Evolutionary conservation across 768 basidiomycete genomes (phyloP), one percentile per base, ranked within the genome.

Genomic region (Phaeotremella fagi): DNA sequence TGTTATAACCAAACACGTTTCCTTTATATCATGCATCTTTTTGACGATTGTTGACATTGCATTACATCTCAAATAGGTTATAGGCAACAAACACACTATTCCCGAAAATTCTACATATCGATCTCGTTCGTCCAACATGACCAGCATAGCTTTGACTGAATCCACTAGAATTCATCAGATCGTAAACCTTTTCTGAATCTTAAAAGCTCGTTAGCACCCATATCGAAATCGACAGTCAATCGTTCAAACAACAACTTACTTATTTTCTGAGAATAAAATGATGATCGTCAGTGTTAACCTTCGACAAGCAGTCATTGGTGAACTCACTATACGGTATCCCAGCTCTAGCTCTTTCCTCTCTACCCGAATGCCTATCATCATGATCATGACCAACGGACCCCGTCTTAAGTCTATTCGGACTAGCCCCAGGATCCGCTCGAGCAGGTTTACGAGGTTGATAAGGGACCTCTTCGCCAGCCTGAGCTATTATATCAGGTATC

Each of bases 261-360:
- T 66, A 55, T 62, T 66, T 48, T 66, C 64, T 66, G 26, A 48
- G 36, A 38, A 4, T 9, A 52, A 26, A 33, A 3, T 33, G 31
- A 7, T 7, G 16, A 16, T 7, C 31, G 31, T 41, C 38, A 41
- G 38, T n/a, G n/a, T 20, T 14, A 41, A 20, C 12, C 11, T 6
- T 7, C 11, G 7, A 41, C 20, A 41, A 11, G 22, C 12, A 12
- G 38, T n/a, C 16, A 3, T 16, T 15, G n/a, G n/a, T n/a, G 14
- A 15, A 71, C 72, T 65, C 51, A 74, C 72, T 74, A 55, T 74
- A 74, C 14, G 72, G 70, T 15, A 70, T 60, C n/a, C 71, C 69
- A 4, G 53, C 83, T 82, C 87, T 82, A 80, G 90, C 78, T 72
- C 82, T 86, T 58, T 94, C 91, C 38, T 78, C 78, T 0, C 85